phyloP scores from a whole-genome alignment of 2,329 filamentous ascomycete genomes.

The Colletotrichum sp. region DNA sequence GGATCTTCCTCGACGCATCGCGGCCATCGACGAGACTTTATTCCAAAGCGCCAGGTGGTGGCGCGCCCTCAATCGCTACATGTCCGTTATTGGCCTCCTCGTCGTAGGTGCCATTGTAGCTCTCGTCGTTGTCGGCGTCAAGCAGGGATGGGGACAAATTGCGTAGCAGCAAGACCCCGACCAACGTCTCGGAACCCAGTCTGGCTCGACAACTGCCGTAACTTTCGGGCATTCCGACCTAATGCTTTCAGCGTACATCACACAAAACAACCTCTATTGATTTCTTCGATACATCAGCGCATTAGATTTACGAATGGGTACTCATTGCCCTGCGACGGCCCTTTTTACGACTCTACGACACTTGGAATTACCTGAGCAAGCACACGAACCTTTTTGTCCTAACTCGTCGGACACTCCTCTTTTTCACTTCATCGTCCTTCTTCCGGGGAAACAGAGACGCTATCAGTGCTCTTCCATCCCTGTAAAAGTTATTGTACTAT shows the following conservation, averaged over 20 bases:
- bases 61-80: constrained; percentile 62
- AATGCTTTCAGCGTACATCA: not conserved
- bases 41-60: constrained; percentile 63
- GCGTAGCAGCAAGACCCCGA: not conserved
- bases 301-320: constrained; percentile 8
- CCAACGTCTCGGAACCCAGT: not conserved
- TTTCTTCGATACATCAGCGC: not conserved
- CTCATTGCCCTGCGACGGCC: not conserved
- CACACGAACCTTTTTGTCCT: not conserved
- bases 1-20: constrained; percentile 36
- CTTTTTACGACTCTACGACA: constrained; percentile 20
- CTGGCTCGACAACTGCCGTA: not conserved
- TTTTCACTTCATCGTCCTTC: not conserved
- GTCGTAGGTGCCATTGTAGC: constrained; percentile 57
- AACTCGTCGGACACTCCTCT: not conserved
- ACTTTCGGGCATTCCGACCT: not conserved
- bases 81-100: constrained; percentile 61
- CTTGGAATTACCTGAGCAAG: not conserved
- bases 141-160: constrained; percentile 48
- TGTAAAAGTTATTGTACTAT: constrained; percentile 1
- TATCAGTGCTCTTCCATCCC: not conserved
- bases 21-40: constrained; percentile 45
- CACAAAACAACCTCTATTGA: not conserved
- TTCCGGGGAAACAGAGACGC: not conserved
- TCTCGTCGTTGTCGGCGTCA: constrained; percentile 57